These are phyloP conservation scores for Brassica nigra DNA, from an alignment of 345 rosid species.

Conservation along the genomic window DNA sequence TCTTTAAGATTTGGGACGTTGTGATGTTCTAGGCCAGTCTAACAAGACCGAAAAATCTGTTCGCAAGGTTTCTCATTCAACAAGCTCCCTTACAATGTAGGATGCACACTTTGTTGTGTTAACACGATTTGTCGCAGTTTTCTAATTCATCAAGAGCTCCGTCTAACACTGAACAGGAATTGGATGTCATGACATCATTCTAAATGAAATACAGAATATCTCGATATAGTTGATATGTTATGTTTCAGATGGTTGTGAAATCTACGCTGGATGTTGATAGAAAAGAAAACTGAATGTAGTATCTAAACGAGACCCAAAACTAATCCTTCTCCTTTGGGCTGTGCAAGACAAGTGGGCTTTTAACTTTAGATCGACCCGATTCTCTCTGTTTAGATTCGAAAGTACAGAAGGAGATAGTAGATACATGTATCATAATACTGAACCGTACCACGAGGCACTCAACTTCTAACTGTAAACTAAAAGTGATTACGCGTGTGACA, in stretches of 20 bases:
- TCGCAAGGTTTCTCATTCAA: background rate
- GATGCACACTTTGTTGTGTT: background rate
- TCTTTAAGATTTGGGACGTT: background rate
- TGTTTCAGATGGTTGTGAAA: background rate
- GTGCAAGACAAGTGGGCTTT: background rate
- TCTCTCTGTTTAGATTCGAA: background rate
- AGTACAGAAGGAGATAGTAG: background rate
- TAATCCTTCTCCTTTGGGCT: background rate
- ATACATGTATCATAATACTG: background rate
- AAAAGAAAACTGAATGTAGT: background rate
- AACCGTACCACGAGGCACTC: background rate
- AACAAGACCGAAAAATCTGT: background rate
- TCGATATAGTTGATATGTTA: background rate
- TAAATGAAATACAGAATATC: background rate
- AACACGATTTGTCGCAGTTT: background rate
- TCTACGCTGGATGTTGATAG: background rate
- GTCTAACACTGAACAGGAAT: background rate
- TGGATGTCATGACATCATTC: background rate
- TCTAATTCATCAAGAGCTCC: background rate
- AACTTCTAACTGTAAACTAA: slow-evolving; percentile 1
- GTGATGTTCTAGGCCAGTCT: background rate
- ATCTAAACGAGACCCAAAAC: background rate
- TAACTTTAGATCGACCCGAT: background rate
- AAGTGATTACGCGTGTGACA: background rate
- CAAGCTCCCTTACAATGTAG: background rate